A percentile compares a stretch with the other conserved stretches of the same genome.
Evolutionary conservation across 192 early-diverging fungal species (phyloP).

Genomic region (Rhizophlyctis rosea): DNA sequence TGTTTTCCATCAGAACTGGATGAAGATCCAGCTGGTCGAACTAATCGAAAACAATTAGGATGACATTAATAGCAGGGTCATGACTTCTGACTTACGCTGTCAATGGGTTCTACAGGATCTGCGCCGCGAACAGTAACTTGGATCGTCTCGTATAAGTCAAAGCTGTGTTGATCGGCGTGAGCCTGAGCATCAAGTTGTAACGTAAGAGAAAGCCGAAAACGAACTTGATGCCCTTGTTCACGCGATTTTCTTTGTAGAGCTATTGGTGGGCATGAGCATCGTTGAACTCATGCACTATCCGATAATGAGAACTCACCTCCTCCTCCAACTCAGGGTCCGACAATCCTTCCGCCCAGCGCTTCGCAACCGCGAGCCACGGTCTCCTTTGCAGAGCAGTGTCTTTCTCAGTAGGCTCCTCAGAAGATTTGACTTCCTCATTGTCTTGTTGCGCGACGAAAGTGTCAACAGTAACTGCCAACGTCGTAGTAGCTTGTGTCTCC

Average conservation of each 20-base stretch:
- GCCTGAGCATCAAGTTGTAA: no score
- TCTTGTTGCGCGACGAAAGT: no score
- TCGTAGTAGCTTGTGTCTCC: no score
- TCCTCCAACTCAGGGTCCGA: constrained; percentile 11
- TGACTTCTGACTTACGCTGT: no score
- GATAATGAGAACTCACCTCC: constrained; percentile 6
- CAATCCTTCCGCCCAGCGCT: constrained; percentile 27
- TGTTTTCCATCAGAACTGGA: constrained; percentile 75
- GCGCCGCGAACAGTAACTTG: constrained; percentile 68
- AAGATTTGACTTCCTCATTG: no score
- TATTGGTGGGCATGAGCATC: background rate
- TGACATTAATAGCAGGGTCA: no score
- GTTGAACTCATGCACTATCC: background rate
- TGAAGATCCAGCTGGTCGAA: constrained; percentile 53
- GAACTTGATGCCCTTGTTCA: constrained; percentile 86
- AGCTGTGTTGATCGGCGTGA: no score
- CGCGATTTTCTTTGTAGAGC: constrained; percentile 13
- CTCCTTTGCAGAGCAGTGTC: no score
- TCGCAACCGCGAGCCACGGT: background rate
- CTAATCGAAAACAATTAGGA: constrained; percentile 20
- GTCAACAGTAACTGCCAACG: no score
- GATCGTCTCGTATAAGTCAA: constrained; percentile 84
- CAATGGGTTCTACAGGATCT: constrained; percentile 21
- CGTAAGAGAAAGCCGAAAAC: no score
- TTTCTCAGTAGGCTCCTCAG: no score